phyloP scores from a whole-genome alignment of 139 green algal species.

The Asterochloris sp. region DNA sequence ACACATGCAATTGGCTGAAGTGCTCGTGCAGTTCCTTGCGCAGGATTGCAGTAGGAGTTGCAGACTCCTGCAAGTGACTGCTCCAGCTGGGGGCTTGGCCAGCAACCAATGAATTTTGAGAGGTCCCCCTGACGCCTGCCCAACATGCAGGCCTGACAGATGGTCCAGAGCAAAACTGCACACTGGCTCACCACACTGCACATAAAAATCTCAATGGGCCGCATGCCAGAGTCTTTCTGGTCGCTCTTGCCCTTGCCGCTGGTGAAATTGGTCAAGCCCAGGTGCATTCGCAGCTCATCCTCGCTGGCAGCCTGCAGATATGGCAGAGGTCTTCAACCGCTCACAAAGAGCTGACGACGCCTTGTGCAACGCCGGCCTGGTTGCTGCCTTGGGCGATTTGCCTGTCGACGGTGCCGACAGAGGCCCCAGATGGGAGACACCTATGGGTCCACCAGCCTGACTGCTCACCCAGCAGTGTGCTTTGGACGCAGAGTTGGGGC shows the following conservation, averaged over 20 bases:
- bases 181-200: conserved; percentile 83
- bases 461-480: too few species aligned
- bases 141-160: background rate
- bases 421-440: too few species aligned
- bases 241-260: conserved; percentile 98
- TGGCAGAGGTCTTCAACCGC: too few species aligned
- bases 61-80: background rate
- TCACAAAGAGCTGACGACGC: too few species aligned
- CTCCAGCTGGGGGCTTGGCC: background rate
- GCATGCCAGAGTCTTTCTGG: conserved; percentile 76
- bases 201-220: conserved; percentile 97
- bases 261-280: conserved; percentile 92
- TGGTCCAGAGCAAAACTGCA: background rate
- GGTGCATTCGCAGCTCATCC: conserved; percentile 87
- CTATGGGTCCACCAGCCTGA: too few species aligned
- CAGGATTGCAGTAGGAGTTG: background rate
- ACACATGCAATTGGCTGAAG: background rate
- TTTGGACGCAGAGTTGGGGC: too few species aligned
- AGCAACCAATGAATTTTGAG: background rate
- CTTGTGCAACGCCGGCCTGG: too few species aligned
- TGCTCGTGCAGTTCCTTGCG: background rate
- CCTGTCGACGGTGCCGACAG: too few species aligned
- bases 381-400: too few species aligned
- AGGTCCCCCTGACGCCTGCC: background rate
- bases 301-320: conserved; percentile 42